Evolutionary conservation across 2,329 filamentous ascomycete genomes (phyloP), one percentile per base, ranked within the genome.

Genomic region (Bipolaris victoriae): DNA sequence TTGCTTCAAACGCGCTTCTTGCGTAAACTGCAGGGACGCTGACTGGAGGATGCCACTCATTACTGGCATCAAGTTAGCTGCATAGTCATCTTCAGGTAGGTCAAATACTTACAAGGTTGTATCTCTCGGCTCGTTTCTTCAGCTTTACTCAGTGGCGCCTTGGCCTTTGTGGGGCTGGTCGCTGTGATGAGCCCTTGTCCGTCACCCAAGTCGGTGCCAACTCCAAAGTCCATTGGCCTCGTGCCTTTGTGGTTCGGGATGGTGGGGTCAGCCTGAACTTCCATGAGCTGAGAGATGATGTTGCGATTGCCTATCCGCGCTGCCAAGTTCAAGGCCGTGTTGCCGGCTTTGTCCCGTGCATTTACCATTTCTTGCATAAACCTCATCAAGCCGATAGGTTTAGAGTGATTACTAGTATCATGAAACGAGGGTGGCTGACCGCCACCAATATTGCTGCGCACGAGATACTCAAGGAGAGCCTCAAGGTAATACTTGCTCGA

Each of bases 361-460:
- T 99, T 98, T 58, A 99, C 94, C 75, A 99, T 96, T 72, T 98
- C 93, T 47, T 90, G 91, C 86, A 99, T 96, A 78, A 99, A 99
- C 36, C 92, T 88, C 29, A 91, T 93, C 51, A 99, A 84, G 22
- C 90, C 91, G 77, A 98, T 96, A 61, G 85, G 91, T 52, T 86
- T 90, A 40, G 78, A 79, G 61, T 76, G 61, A 59, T 73, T 85
- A 22, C 85, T 82, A 5, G 82, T 83, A 55, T 88, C 89, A 24
- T 75, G 72, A 54, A 74, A 76, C 4, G 70, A 69, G 15, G 65
- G 66, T 11, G 70, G 53, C 43, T 76, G 73, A 49, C 63, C 71
- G 49, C 68, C 67, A 10, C 70, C 68, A 24, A 73, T 77, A 51
- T 75, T 78, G 74, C 96, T 92, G 35, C 93, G 88, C 2, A 98